A percentile compares a stretch with the other conserved stretches of the same genome.
Evolutionary conservation across 257 asterid species (phyloP).

Genomic region (Gentiana macrophylla): DNA sequence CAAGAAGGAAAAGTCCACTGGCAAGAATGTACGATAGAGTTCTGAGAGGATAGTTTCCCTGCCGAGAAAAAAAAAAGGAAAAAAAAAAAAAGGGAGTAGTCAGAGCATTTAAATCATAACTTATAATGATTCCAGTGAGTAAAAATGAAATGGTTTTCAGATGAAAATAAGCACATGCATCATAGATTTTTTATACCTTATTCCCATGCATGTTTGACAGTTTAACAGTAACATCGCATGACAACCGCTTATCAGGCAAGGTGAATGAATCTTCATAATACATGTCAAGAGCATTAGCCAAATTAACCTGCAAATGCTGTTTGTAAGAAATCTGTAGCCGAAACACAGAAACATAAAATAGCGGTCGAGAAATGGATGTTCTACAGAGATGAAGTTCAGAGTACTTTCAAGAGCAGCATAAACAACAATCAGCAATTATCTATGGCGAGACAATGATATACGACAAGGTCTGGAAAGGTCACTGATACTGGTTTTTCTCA

Average conservation of each 20-base stretch:
- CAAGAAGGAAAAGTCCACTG: slow-evolving; percentile 55
- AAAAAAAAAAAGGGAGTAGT: background rate
- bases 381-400: too few species aligned
- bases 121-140: too few species aligned
- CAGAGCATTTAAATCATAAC: background rate
- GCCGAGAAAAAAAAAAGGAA: slow-evolving; percentile 1
- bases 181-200: slow-evolving; percentile 35
- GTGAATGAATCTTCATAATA: slow-evolving; percentile 83
- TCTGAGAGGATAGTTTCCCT: slow-evolving; percentile 52
- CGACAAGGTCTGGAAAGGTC: too few species aligned
- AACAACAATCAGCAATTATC: too few species aligned
- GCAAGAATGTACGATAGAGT: slow-evolving; percentile 35
- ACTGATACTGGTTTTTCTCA: too few species aligned
- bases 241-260: slow-evolving; percentile 51
- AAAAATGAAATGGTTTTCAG: too few species aligned
- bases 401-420: too few species aligned
- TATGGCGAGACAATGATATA: too few species aligned
- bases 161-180: too few species aligned
- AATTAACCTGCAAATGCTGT: slow-evolving; percentile 44
- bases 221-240: slow-evolving; percentile 43
- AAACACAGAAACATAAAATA: too few species aligned
- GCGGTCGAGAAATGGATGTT: too few species aligned
- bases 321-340: slow-evolving; percentile 2
- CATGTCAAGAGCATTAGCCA: slow-evolving; percentile 70
- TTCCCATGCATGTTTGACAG: slow-evolving; percentile 28